Evolutionary conservation across 192 early-diverging fungal genomes (phyloP).

Genomic region (Podila minutissima): DNA sequence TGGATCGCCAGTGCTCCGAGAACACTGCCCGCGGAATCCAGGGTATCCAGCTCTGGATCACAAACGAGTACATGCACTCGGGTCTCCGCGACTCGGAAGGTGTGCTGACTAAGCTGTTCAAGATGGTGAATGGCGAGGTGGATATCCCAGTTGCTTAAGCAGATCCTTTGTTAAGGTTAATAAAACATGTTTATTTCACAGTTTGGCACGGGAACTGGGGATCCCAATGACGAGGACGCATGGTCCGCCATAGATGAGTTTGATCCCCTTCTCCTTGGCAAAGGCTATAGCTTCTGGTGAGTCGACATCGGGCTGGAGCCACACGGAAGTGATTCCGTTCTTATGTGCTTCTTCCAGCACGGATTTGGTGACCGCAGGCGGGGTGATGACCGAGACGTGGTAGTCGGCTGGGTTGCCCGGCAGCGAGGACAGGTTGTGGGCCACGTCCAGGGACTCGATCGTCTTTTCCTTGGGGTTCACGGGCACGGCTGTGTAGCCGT

Average conservation of each 20-base stretch:
- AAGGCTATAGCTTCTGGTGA: conserved; percentile 57
- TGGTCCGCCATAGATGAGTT: conserved; percentile 71
- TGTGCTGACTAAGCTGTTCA: conserved; percentile 65
- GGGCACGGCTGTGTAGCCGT: conserved; percentile 45
- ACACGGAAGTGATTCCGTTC: conserved; percentile 70
- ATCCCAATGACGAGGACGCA: conserved; percentile 70
- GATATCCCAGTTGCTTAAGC: conserved; percentile 28
- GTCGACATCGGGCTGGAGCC: conserved; percentile 81
- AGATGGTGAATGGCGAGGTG: conserved; percentile 65
- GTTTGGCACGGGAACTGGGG: conserved; percentile 20
- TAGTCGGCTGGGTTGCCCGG: conserved; percentile 53
- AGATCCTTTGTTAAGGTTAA: not conserved
- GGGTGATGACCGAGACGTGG: conserved; percentile 75
- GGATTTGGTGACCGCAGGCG: conserved; percentile 68
- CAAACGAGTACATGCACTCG: conserved; percentile 76
- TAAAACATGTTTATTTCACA: conserved; percentile 10
- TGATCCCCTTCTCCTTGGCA: conserved; percentile 57
- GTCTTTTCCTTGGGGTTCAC: conserved; percentile 52
- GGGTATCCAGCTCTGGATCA: conserved; percentile 71
- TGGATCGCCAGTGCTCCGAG: conserved; percentile 67
- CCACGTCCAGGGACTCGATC: conserved; percentile 52
- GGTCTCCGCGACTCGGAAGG: conserved; percentile 63
- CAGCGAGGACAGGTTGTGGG: conserved; percentile 52
- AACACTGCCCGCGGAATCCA: conserved; percentile 60
- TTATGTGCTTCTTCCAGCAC: conserved; percentile 66